Percentiles rank a stretch among this genome's conserved stretches.
These are phyloP conservation scores for Mycena capillaripes DNA, from an alignment of 768 basidiomycete species.

Conservation along the genomic window DNA sequence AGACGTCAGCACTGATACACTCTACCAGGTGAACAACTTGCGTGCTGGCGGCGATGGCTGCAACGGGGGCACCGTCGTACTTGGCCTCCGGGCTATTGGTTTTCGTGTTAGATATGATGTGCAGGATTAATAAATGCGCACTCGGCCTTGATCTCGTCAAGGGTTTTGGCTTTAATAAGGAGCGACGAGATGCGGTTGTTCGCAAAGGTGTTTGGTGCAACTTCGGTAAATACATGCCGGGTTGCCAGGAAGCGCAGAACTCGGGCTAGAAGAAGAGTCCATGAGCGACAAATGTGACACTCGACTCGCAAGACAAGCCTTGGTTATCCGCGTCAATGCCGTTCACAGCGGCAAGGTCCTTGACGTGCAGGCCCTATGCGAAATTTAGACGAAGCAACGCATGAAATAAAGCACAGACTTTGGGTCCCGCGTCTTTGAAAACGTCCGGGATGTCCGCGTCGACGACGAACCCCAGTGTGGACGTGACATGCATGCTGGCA, in stretches of 20 bases:
- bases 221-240: conserved; percentile 53
- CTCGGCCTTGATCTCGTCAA: conserved; percentile 48
- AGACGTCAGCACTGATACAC: neutral
- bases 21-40: neutral
- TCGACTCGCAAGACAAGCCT: conserved; percentile 38
- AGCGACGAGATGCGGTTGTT: conserved; percentile 53
- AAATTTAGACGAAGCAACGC: conserved; percentile 12
- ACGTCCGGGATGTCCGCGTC: conserved; percentile 54
- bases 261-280: conserved; percentile 40
- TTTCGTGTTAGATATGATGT: neutral
- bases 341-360: conserved; percentile 48
- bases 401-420: neutral
- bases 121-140: conserved; percentile 19
- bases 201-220: conserved; percentile 50
- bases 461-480: conserved; percentile 45
- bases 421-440: conserved; percentile 48
- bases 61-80: conserved; percentile 32
- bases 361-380: conserved; percentile 50
- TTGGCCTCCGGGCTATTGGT: conserved; percentile 32
- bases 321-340: conserved; percentile 49
- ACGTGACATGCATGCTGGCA: conserved; percentile 39
- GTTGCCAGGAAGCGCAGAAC: conserved; percentile 53
- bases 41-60: conserved; percentile 34
- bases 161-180: conserved; percentile 46
- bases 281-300: neutral